Base-by-base conservation (phyloP, 345 rosid species). In the Hypericum androsaemum region DNA sequence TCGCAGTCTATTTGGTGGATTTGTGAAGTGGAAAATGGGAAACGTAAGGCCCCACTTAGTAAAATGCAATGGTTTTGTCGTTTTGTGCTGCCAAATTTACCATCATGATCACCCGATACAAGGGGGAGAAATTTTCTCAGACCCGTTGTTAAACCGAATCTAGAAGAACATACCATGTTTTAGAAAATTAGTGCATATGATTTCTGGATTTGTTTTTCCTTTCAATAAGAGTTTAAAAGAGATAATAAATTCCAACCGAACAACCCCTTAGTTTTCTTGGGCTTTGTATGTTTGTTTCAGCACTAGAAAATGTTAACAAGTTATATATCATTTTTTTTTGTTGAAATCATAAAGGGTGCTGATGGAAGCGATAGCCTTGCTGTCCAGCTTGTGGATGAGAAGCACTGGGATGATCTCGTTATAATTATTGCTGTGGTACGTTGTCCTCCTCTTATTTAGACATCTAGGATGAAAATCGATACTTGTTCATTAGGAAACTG, bases 1-100 rank as follows among this genome's bases (percentile, higher is more conserved):
- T 69, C 98, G 95, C 62, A 92, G 98, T 77, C 75, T 92, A 53
- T 85, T 66, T 65, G 98, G 98, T 62, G 98, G 98, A 77, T 88
- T 92, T 64, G 98, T 85, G 52, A 88, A 85, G 78, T 92, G 98
- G 98, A 77, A 55, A 56, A 85, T 81, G 97, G 95, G 95, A 61
- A 74, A 81, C 66, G 94, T 84, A 66, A 65, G 82, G 47, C 54
- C 54, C 69, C 11, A 36, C 42, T 10, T 44, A 64, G 48, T 35
- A 10, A 40, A 12, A 45, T 50, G 66, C 13, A 43, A 54, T 22
- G 32, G 32, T 8, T 60, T 53, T 39, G 16, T n/a, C 45, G 10
- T 36, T 60, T 63, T 73, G 41, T 39, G 13, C 41, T 12, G 8
- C 36, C 45, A 44, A 50, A 37, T 9, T n/a, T 28, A 37, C 36